These are phyloP conservation scores for Brassica rapa DNA, from an alignment of 345 rosid species.

Conservation along the genomic window DNA sequence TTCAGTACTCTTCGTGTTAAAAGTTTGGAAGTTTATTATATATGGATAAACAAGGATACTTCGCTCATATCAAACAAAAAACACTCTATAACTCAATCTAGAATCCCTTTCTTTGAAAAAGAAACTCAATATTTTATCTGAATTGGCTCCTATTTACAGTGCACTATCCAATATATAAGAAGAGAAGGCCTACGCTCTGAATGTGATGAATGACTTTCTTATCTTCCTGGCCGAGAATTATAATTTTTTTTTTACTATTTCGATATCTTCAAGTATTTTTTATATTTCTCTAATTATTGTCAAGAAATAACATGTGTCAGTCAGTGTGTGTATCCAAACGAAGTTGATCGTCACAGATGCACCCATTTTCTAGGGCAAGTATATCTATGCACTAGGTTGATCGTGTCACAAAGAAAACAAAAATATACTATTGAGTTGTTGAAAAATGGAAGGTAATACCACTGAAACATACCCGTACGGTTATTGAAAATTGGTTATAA, in stretches of 20 bases:
- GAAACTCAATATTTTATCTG: not conserved
- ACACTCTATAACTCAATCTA: not conserved
- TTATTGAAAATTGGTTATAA: not conserved
- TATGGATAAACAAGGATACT: not conserved
- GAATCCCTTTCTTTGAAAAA: not conserved
- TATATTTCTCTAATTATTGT: conserved; percentile 23
- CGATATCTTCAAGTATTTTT: conserved; percentile 11
- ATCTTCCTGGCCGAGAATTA: conserved; percentile 32
- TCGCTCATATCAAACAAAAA: not conserved
- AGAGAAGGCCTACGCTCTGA: not conserved
- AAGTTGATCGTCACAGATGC: conserved; percentile 24
- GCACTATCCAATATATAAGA: not conserved
- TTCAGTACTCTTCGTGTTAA: not conserved
- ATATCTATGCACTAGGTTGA: conserved; percentile 15
- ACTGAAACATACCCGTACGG: not conserved
- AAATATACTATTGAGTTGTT: not conserved
- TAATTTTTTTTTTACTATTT: not conserved
- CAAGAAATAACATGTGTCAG: conserved; percentile 20
- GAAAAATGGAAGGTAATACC: not conserved
- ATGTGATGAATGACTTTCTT: conserved; percentile 22
- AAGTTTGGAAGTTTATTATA: not conserved
- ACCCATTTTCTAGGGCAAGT: not conserved
- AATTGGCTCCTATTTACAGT: conserved; percentile 2
- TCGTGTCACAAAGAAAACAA: conserved; percentile 2
- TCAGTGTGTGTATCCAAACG: conserved; percentile 28